Percentiles rank a stretch among this genome's conserved stretches.
Evolutionary conservation across 768 basidiomycete species (phyloP).

Genomic region (Leccinum subgranulosum): DNA sequence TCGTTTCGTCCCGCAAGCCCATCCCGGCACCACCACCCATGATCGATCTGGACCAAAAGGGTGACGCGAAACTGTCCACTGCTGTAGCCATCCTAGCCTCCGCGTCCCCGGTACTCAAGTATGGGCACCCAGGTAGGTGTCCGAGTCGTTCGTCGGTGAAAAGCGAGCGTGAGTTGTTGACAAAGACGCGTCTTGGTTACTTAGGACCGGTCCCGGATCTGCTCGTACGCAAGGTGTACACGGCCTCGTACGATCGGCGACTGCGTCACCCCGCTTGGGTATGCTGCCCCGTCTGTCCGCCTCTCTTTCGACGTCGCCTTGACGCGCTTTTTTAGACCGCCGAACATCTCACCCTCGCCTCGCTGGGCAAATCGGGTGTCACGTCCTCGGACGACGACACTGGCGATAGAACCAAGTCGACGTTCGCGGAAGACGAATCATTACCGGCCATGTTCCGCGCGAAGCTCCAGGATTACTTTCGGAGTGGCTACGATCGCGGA

Average conservation of each 20-base stretch:
- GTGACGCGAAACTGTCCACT: slow-evolving; percentile 41
- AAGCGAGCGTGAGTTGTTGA: neutral
- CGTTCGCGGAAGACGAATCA: slow-evolving; percentile 79
- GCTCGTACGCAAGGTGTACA: slow-evolving; percentile 78
- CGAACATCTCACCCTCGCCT: slow-evolving; percentile 85
- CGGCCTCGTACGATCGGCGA: slow-evolving; percentile 86
- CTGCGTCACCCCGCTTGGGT: slow-evolving; percentile 95
- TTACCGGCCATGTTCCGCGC: slow-evolving; percentile 80
- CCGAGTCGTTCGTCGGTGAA: neutral
- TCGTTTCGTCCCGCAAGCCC: slow-evolving; percentile 36
- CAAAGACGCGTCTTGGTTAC: neutral
- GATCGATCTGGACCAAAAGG: slow-evolving; percentile 45
- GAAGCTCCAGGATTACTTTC: slow-evolving; percentile 83
- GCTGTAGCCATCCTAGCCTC: slow-evolving; percentile 13
- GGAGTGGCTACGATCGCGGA: slow-evolving; percentile 92
- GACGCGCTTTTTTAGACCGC: slow-evolving; percentile 64
- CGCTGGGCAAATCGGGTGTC: slow-evolving; percentile 51
- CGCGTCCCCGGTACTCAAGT: slow-evolving; percentile 49
- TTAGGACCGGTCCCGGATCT: slow-evolving; percentile 85
- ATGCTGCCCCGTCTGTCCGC: slow-evolving; percentile 14
- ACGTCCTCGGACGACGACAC: slow-evolving; percentile 34
- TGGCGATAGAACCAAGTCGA: slow-evolving; percentile 73
- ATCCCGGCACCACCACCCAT: slow-evolving; percentile 28
- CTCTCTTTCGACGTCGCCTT: rapidly evolving
- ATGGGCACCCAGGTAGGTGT: slow-evolving; percentile 22